Percentiles rank a stretch among this genome's conserved stretches.
phyloP scores from a whole-genome alignment of 208 protist species.

The Leishmania turanica region DNA sequence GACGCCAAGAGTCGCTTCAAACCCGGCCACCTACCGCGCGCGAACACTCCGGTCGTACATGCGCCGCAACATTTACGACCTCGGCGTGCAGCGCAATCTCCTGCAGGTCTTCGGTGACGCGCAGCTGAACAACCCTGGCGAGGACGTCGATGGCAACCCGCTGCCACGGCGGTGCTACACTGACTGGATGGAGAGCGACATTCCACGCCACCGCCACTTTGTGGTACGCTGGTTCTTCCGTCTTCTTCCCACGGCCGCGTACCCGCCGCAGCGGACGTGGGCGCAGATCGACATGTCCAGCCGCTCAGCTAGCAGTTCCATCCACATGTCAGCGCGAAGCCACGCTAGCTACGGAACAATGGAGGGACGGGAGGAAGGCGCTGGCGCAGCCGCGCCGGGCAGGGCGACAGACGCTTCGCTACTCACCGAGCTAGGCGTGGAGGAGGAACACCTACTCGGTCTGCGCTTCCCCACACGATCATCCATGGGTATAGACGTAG shows the following conservation, averaged over 20 bases:
- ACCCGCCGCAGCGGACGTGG: conserved; percentile 49
- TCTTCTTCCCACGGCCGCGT: conserved; percentile 69
- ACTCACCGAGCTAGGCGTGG: conserved; percentile 36
- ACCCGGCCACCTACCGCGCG: background rate
- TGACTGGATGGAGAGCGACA: conserved; percentile 59
- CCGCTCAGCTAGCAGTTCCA: conserved; percentile 32
- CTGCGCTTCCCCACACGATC: conserved; percentile 60
- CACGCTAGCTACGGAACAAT: conserved; percentile 28
- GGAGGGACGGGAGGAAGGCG: conserved; percentile 1
- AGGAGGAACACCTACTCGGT: conserved; percentile 53
- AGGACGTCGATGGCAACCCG: conserved; percentile 4
- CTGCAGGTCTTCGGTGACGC: conserved; percentile 89
- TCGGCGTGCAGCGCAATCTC: conserved; percentile 77
- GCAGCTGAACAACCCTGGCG: conserved; percentile 12
- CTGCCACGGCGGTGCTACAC: conserved; percentile 33
- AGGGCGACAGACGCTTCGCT: conserved; percentile 19
- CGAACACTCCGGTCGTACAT: conserved; percentile 30
- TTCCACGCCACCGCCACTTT: conserved; percentile 44
- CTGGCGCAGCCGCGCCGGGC: background rate
- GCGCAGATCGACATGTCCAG: conserved; percentile 12
- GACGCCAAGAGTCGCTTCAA: background rate
- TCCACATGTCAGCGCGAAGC: conserved; percentile 28
- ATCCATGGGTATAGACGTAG: conserved; percentile 32
- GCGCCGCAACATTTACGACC: conserved; percentile 72
- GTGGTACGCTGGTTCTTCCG: conserved; percentile 77